Percentiles rank a stretch among this genome's conserved stretches.
These are phyloP conservation scores for Penicillium roqueforti DNA, from an alignment of 495 filamentous ascomycete species.

Conservation along the genomic window DNA sequence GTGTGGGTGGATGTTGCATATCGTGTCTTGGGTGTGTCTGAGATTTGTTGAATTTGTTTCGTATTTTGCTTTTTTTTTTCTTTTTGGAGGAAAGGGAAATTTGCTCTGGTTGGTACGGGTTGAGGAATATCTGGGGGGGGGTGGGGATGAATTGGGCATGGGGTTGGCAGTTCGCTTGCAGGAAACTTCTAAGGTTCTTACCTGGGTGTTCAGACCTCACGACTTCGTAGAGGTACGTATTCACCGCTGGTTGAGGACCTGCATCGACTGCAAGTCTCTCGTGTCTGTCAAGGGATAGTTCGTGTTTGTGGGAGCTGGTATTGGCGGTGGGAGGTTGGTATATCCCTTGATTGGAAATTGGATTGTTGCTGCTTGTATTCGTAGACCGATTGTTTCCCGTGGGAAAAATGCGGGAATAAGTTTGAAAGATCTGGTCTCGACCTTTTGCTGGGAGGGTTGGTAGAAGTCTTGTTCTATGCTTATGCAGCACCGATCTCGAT, in stretches of 20 bases:
- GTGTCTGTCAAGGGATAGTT: slow-evolving; percentile 6
- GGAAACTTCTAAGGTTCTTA: neutral
- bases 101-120: neutral
- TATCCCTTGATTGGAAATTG: slow-evolving; percentile 12
- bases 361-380: neutral
- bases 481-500: neutral
- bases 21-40: neutral
- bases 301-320: neutral
- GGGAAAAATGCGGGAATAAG: neutral
- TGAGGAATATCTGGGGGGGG: neutral
- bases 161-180: slow-evolving; percentile 1
- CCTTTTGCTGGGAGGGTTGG: neutral
- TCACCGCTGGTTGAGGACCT: slow-evolving; percentile 6
- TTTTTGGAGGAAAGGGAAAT: neutral
- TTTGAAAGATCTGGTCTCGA: neutral
- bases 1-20: neutral
- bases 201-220: neutral
- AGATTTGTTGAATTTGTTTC: neutral
- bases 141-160: neutral
- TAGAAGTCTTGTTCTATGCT: neutral
- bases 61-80: neutral
- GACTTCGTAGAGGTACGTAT: neutral
- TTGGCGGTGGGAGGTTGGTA: slow-evolving; percentile 7
- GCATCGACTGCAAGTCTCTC: neutral
- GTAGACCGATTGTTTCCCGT: slow-evolving; percentile 17